Conservation (phyloP, 805 yeast species). For the Candida ascalaphidarum region DNA sequence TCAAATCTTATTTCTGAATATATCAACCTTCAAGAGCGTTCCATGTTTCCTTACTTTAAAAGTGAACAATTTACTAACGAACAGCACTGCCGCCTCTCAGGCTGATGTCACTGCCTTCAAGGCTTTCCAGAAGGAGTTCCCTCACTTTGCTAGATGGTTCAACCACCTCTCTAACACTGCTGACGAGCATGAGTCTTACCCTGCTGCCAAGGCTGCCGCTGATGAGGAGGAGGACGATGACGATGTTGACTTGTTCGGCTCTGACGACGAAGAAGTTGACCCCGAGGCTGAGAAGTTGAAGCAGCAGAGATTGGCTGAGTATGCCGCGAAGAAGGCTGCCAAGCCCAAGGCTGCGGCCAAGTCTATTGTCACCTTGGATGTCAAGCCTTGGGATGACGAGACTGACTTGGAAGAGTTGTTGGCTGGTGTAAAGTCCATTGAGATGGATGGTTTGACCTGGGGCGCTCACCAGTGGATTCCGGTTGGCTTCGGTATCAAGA, state of each 20-base stretch:
- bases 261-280: constrained; percentile 90
- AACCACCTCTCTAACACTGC: constrained; percentile 94
- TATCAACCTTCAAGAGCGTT: constrained; percentile 31
- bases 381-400: constrained; percentile 99
- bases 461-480: constrained; percentile 96
- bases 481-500: constrained; percentile 99
- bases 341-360: constrained; percentile 99
- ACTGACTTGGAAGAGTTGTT: constrained; percentile 87
- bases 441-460: constrained; percentile 92
- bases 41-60: too few species aligned
- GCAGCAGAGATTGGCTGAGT: constrained; percentile 96
- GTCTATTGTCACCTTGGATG: constrained; percentile 92
- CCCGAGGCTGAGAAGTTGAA: constrained; percentile 96
- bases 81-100: constrained; percentile 81
- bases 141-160: constrained; percentile 97
- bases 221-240: constrained; percentile 62
- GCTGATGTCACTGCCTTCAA: constrained; percentile 93
- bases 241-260: constrained; percentile 92
- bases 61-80: constrained; percentile 13
- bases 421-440: constrained; percentile 78
- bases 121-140: constrained; percentile 88
- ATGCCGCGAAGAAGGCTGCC: constrained; percentile 95
- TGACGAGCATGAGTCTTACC: constrained; percentile 72
- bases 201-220: constrained; percentile 67
- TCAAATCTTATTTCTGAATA: constrained; percentile 20